These are phyloP conservation scores for Flaveria ramosissima DNA, from an alignment of 129 eudicot species.

Conservation along the genomic window DNA sequence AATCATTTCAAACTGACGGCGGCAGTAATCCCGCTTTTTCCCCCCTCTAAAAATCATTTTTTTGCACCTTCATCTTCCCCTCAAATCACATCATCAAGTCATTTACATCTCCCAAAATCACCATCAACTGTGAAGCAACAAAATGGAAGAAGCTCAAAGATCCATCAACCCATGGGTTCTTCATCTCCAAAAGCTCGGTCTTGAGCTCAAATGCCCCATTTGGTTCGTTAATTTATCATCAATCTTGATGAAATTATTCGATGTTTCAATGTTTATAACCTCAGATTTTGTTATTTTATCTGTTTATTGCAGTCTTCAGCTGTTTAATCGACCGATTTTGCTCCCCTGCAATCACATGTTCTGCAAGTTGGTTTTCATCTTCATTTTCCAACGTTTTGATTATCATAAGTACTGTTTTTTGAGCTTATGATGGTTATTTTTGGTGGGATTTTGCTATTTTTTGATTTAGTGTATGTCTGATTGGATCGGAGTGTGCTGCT, in stretches of 20 bases:
- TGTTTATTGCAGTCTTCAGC: slow-evolving; percentile 47
- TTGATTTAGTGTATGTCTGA: slow-evolving; percentile 45
- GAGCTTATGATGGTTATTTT: neutral
- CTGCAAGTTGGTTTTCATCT: slow-evolving; percentile 60
- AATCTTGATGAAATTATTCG: no score
- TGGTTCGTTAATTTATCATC: slow-evolving; percentile 46
- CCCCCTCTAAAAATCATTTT: slow-evolving; percentile 10
- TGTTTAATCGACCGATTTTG: slow-evolving; percentile 64
- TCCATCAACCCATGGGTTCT: slow-evolving; percentile 61
- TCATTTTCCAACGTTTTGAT: neutral
- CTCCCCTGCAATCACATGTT: slow-evolving; percentile 86
- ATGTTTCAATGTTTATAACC: neutral
- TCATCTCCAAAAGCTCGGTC: slow-evolving; percentile 75
- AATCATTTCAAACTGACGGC: slow-evolving; percentile 17
- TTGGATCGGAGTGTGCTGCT: slow-evolving; percentile 54
- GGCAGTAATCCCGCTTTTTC: slow-evolving; percentile 24
- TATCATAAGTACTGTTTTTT: neutral
- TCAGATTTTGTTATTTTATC: neutral
- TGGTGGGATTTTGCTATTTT: neutral
- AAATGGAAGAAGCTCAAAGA: slow-evolving; percentile 34
- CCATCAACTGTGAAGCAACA: neutral
- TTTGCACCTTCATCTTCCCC: neutral
- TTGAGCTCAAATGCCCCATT: slow-evolving; percentile 84
- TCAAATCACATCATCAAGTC: slow-evolving; percentile 1
- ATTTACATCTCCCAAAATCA: neutral